Evolutionary conservation across 139 green algal genomes (phyloP).

Genomic region (Coelastrella sp.): DNA sequence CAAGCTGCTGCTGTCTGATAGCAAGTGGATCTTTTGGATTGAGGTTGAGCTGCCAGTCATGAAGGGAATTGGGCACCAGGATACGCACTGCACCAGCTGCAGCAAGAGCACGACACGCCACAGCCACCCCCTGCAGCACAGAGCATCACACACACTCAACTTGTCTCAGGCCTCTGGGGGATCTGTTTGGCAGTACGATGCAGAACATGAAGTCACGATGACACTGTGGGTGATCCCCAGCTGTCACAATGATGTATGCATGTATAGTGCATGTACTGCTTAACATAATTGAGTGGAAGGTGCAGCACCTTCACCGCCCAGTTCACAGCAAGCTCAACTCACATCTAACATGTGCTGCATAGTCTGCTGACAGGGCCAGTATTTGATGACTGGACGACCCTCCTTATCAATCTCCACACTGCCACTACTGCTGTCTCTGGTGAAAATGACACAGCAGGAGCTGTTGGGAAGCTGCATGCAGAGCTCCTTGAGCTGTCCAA

Average conservation of each 20-base stretch:
- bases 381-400: conserved; percentile 59
- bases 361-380: conserved; percentile 58
- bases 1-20: conserved; percentile 40
- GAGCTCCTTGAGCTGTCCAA: conserved; percentile 19
- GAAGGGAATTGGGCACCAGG: conserved; percentile 1
- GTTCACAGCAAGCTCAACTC: no score
- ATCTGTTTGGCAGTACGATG: background rate
- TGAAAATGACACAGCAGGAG: conserved; percentile 51
- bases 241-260: no score
- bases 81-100: conserved; percentile 65
- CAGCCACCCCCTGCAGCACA: background rate
- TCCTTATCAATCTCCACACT: conserved; percentile 44
- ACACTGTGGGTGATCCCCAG: no score
- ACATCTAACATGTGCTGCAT: conserved; percentile 55
- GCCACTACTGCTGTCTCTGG: conserved; percentile 61
- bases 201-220: no score
- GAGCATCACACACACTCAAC: background rate
- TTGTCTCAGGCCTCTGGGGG: no score
- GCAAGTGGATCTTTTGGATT: background rate
- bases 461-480: conserved; percentile 16
- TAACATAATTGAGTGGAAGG: no score
- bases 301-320: no score
- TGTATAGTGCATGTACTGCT: no score
- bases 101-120: conserved; percentile 54
- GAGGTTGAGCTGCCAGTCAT: background rate